Conservation (phyloP, 2,329 filamentous ascomycete species). For the Botryotinia convoluta region DNA sequence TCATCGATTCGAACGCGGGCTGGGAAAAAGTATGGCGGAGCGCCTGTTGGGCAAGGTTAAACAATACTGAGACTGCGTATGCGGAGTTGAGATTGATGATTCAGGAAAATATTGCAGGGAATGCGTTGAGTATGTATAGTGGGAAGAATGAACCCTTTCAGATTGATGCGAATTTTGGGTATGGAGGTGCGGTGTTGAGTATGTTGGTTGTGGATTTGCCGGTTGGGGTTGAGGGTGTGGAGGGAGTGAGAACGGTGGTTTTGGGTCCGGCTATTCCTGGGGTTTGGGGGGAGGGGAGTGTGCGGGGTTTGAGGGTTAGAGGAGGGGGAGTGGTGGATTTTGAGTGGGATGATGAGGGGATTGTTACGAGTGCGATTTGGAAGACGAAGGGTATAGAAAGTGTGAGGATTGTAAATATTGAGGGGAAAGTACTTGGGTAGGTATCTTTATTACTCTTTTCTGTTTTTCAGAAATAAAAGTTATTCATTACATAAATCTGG, state of each 20-base stretch:
- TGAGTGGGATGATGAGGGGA: conserved; percentile 40
- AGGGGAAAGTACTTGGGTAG: not conserved
- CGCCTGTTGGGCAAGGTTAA: conserved; percentile 55
- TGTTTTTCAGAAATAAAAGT: not conserved
- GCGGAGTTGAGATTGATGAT: conserved; percentile 49
- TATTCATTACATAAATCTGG: not conserved
- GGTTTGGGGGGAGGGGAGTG: conserved; percentile 45
- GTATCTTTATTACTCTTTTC: not conserved
- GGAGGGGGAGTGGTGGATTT: conserved; percentile 47
- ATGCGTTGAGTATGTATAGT: conserved; percentile 52
- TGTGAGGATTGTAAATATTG: conserved; percentile 1
- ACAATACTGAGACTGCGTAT: conserved; percentile 50
- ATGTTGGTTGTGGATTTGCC: conserved; percentile 54
- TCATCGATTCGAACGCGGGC: conserved; percentile 51
- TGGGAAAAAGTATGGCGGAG: conserved; percentile 59
- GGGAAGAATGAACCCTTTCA: conserved; percentile 50
- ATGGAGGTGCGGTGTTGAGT: conserved; percentile 48
- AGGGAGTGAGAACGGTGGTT: conserved; percentile 38
- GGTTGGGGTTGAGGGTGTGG: conserved; percentile 19
- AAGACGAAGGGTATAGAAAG: not conserved
- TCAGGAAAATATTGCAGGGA: conserved; percentile 48
- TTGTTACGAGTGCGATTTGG: not conserved
- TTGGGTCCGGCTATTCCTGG: conserved; percentile 49
- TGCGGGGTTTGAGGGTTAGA: conserved; percentile 45
- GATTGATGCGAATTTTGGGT: conserved; percentile 58